phyloP scores from a whole-genome alignment of 352 stramenopile species.

The Pseudoperonospora humuli region DNA sequence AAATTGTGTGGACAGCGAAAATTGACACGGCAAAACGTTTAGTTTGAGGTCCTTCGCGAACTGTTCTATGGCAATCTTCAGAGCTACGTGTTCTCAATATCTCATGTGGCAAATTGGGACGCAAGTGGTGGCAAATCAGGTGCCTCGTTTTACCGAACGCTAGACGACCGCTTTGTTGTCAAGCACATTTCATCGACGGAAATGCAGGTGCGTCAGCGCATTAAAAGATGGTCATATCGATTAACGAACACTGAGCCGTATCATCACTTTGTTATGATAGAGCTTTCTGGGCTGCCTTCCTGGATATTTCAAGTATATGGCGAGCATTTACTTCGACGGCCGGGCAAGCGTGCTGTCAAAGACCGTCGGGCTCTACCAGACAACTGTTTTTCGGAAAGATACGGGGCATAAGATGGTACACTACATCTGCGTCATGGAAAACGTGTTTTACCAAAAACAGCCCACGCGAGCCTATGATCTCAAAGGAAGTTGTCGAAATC shows the following conservation, averaged over 20 bases:
- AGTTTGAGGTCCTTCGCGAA: conserved; percentile 91
- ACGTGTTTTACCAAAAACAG: conserved; percentile 94
- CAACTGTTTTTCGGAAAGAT: conserved; percentile 91
- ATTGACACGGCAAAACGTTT: conserved; percentile 1
- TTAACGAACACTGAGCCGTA: conserved; percentile 2
- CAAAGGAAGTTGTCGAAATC: conserved; percentile 95
- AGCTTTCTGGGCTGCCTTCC: conserved; percentile 75
- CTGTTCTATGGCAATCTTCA: conserved; percentile 71
- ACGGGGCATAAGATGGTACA: conserved; percentile 83
- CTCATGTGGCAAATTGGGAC: conserved; percentile 82
- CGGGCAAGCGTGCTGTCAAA: conserved; percentile 93
- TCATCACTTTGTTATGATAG: conserved; percentile 17
- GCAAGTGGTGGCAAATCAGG: conserved; percentile 96
- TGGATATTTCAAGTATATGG: conserved; percentile 97
- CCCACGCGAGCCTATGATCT: conserved; percentile 95
- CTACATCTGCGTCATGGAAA: conserved; percentile 94
- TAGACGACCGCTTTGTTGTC: conserved; percentile 95
- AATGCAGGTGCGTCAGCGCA: conserved; percentile 83
- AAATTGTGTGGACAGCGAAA: not conserved
- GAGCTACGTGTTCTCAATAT: conserved; percentile 77
- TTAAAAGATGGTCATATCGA: not conserved
- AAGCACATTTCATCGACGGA: conserved; percentile 98
- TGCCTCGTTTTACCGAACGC: conserved; percentile 92
- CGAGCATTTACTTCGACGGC: conserved; percentile 94
- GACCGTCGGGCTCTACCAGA: conserved; percentile 96